Evolutionary conservation across 2,329 filamentous ascomycete genomes (phyloP).

Genomic region (Stemphylium beticola): DNA sequence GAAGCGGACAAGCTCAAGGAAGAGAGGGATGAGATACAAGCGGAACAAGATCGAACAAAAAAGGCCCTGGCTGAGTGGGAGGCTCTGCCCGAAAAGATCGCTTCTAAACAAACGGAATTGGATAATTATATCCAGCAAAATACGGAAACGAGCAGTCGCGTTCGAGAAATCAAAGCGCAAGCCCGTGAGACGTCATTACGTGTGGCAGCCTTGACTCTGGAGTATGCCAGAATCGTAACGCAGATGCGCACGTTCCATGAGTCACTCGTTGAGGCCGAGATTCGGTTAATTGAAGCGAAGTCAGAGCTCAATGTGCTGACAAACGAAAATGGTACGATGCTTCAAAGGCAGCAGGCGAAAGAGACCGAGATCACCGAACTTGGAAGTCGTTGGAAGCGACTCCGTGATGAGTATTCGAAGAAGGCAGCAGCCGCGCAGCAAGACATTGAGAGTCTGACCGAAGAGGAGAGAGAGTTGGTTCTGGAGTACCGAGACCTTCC

Average conservation of each 20-base stretch:
- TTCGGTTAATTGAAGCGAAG: constrained; percentile 77
- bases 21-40: constrained; percentile 51
- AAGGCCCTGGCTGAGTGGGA: constrained; percentile 68
- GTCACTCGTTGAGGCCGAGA: constrained; percentile 70
- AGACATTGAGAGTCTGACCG: constrained; percentile 25
- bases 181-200: constrained; percentile 49
- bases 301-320: constrained; percentile 78
- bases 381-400: constrained; percentile 14
- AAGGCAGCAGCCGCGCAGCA: constrained; percentile 24
- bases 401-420: constrained; percentile 19
- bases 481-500: constrained; percentile 25
- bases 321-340: constrained; percentile 60
- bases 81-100: constrained; percentile 72
- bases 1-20: constrained; percentile 16
- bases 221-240: constrained; percentile 67
- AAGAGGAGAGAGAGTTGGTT: constrained; percentile 34
- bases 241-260: constrained; percentile 67
- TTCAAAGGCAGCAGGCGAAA: constrained; percentile 44
- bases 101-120: constrained; percentile 55
- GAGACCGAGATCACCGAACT: constrained; percentile 24
- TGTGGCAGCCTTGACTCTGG: constrained; percentile 52
- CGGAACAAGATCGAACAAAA: constrained; percentile 72
- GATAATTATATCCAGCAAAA: constrained; percentile 50
- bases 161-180: constrained; percentile 57
- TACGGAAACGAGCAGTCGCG: constrained; percentile 52